These are phyloP conservation scores for Calonectria crousiana DNA, from an alignment of 2,329 filamentous ascomycete species.

Conservation along the genomic window DNA sequence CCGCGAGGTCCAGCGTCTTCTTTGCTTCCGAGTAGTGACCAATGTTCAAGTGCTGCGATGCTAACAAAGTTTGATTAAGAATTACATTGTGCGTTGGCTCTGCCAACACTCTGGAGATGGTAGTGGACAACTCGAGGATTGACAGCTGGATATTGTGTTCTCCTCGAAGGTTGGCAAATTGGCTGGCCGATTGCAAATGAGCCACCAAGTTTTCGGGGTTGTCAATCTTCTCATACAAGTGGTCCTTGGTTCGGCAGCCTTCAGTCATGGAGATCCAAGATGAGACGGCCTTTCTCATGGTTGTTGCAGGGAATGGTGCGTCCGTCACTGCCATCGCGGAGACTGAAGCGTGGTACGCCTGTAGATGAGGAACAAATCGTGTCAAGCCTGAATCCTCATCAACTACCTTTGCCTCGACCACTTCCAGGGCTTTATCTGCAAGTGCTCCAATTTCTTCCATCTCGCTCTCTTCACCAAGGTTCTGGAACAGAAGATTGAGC, in stretches of 20 bases:
- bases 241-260: constrained; percentile 52
- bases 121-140: constrained; percentile 59
- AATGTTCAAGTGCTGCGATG: constrained; percentile 65
- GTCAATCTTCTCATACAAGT: constrained; percentile 61
- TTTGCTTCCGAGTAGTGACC: constrained; percentile 65
- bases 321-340: constrained; percentile 56
- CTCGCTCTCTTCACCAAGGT: constrained; percentile 58
- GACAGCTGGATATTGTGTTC: constrained; percentile 59
- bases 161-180: constrained; percentile 65
- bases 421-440: constrained; percentile 52
- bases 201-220: constrained; percentile 62
- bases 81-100: constrained; percentile 54
- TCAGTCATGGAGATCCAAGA: constrained; percentile 60
- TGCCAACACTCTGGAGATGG: constrained; percentile 53
- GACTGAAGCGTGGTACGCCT: constrained; percentile 59
- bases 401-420: constrained; percentile 51
- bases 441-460: constrained; percentile 55
- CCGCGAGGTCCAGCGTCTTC: constrained; percentile 68
- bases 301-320: constrained; percentile 42
- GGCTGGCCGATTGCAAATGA: constrained; percentile 63
- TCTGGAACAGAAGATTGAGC: constrained; percentile 61
- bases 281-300: constrained; percentile 53
- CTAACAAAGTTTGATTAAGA: constrained; percentile 60
- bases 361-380: constrained; percentile 62
- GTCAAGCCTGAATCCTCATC: constrained; percentile 60